Evolutionary conservation across 805 yeast species (phyloP), one percentile per base, ranked within the genome.

Genomic region (Lipomyces yamadae): DNA sequence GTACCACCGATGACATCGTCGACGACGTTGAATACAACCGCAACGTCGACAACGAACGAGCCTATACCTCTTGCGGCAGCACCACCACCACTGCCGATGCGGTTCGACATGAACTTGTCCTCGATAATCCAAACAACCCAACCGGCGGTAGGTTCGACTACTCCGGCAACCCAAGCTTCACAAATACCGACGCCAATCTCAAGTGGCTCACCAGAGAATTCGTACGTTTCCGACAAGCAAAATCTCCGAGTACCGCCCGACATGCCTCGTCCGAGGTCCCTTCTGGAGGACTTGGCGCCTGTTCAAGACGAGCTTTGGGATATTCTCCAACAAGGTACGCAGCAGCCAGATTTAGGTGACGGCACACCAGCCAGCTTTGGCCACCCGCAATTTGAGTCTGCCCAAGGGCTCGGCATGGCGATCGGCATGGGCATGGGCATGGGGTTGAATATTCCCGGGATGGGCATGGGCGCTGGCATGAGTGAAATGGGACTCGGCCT

Each of bases 271-370:
- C 32, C 48, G 29, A n/a, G 30, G 7, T 13, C 52, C 3, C 30
- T 56, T 2, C 35, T 61, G n/a, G 64, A 61, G 8, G 64, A 52
- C 15, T 54, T 60, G 10, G 57, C 55, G n/a, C 70, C 70, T 5
- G 70, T 67, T 4, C 68, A 67, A 42, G 67, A 60, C 45, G 70
- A 61, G 55, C 61, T 68, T 2, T 68, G 71, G 71, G 71, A 68
- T 58, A 68, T 68, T 29, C 50, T 68, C 2, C 71, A 68, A 18
- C 70, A 67, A 60, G 70, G 70, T n/a, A 13, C 69, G 24, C 35
- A 24, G 30, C 48, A 24, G 18, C 53, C 1, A 37, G 55, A 29
- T 32, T 8, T 32, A 52, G 55, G 34, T 29, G 55, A 15, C 10
- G 55, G 55, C 35, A 34, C 32, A 15, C 48, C 48, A 1, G 48